phyloP scores from a whole-genome alignment of 2,329 filamentous ascomycete species.

The Aspergillus sp. region DNA sequence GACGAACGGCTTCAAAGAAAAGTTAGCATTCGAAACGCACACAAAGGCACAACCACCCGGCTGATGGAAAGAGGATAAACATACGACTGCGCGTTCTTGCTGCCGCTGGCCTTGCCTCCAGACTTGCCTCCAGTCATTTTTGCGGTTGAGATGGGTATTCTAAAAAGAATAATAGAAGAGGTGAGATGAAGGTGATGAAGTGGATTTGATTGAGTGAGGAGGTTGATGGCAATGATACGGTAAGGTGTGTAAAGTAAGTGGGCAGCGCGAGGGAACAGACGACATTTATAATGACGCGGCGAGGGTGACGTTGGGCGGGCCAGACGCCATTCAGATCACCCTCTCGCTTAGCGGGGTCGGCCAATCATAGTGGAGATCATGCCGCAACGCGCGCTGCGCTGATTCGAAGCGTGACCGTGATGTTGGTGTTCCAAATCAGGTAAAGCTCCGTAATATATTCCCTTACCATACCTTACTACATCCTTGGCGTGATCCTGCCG shows the following conservation, averaged over 20 bases:
- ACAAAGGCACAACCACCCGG: slow-evolving; percentile 9
- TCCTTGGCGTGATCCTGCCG: slow-evolving; percentile 16
- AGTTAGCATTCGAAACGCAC: slow-evolving; percentile 38
- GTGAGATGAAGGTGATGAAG: neutral
- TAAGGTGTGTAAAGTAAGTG: slow-evolving; percentile 28
- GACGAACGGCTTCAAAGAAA: slow-evolving; percentile 74
- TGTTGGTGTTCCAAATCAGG: slow-evolving; percentile 23
- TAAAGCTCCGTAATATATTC: slow-evolving; percentile 24
- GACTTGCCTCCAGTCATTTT: slow-evolving; percentile 99
- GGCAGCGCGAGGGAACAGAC: slow-evolving; percentile 32
- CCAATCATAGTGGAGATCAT: slow-evolving; percentile 43
- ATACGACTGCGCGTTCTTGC: slow-evolving; percentile 99
- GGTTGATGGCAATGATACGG: slow-evolving; percentile 13
- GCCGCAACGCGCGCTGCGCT: slow-evolving; percentile 14
- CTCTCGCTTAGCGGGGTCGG: slow-evolving; percentile 39
- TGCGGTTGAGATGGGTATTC: slow-evolving; percentile 46
- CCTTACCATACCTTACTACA: slow-evolving; percentile 19
- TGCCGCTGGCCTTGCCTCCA: slow-evolving; percentile 98
- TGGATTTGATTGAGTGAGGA: neutral
- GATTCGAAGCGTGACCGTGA: slow-evolving; percentile 8
- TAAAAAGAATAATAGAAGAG: slow-evolving; percentile 13
- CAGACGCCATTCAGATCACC: slow-evolving; percentile 46
- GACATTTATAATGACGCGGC: slow-evolving; percentile 44
- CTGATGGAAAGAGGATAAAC: slow-evolving; percentile 40
- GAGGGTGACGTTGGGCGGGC: slow-evolving; percentile 42